Evolutionary conservation across 345 rosid species (phyloP), one percentile per base, ranked within the genome.

Genomic region (Murraya paniculata): DNA sequence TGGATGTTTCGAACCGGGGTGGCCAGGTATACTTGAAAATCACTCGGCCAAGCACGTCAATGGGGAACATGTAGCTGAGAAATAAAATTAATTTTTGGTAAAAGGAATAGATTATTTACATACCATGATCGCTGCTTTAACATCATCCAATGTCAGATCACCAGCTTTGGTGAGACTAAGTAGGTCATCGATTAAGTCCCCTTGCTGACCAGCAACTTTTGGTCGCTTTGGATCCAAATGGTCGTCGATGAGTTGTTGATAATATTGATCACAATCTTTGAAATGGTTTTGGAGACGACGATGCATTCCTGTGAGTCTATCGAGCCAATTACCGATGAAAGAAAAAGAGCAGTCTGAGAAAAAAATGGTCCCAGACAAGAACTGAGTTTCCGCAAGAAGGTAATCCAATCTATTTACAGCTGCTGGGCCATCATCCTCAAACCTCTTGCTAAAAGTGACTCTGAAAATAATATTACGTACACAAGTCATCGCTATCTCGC

Each of bases 81-180:
- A 36, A 36, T 36, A 6, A 36, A 36, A 36, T 36, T 36, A 36
- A 36, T 7, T 7, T 36, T 36, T 7, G 39, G 39, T 36, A 36
- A 36, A 22, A 35, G 6, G 39, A 6, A 19, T 35, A 65, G 6
- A 68, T 5, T 18, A 27, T 19, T 82, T 39, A 90, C 94, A 35
- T 35, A 35, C 6, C 86, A 82, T 86, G 64, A 92, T 85, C 18
- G 87, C 50, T 35, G 83, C 93, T 85, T 90, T 89, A 84, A 89
- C 80, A 67, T 88, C 87, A 64, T 88, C 90, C 21, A 61, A 35
- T 2, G 85, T 35, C 38, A 35, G 38, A 35, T 35, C 7, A 35
- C 38, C 7, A 35, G 38, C 38, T 35, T 35, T 35, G 5, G 38
- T 35, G 38, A 35, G 38, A 35, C 38, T 35, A 70, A 41, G 14